phyloP scores from a whole-genome alignment of 2,329 filamentous ascomycete genomes.

The Penicillium crustosum region DNA sequence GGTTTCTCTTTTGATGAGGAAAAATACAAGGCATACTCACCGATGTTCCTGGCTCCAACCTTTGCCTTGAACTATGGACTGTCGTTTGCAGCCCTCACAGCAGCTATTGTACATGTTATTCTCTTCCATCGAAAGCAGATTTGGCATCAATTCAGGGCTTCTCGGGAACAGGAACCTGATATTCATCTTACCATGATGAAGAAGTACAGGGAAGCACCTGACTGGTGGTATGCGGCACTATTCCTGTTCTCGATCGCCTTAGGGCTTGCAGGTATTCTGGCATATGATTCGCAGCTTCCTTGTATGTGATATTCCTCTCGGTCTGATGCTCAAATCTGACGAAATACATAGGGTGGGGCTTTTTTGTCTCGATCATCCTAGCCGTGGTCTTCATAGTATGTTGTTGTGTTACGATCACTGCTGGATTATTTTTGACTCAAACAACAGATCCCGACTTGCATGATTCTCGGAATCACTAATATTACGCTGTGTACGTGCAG shows the following conservation, averaged over 20 bases:
- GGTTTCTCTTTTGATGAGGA: slow-evolving; percentile 34
- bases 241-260: slow-evolving; percentile 35
- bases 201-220: slow-evolving; percentile 49
- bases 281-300: slow-evolving; percentile 22
- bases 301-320: slow-evolving; percentile 11
- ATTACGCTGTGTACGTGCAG: slow-evolving; percentile 20
- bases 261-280: slow-evolving; percentile 29
- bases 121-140: slow-evolving; percentile 38
- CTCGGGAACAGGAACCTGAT: slow-evolving; percentile 44
- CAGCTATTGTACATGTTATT: slow-evolving; percentile 33
- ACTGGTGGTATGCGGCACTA: slow-evolving; percentile 57
- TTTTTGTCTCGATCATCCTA: slow-evolving; percentile 24
- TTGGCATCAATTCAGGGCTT: slow-evolving; percentile 31
- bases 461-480: slow-evolving; percentile 25
- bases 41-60: slow-evolving; percentile 38
- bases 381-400: slow-evolving; percentile 23
- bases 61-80: slow-evolving; percentile 40
- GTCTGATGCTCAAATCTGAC: slow-evolving; percentile 1
- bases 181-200: slow-evolving; percentile 65
- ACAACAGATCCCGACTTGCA: slow-evolving; percentile 24
- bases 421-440: not conserved
- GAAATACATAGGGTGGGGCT: slow-evolving; percentile 19
- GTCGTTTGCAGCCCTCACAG: slow-evolving; percentile 39
- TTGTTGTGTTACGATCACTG: not conserved
- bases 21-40: slow-evolving; percentile 39